phyloP scores from a whole-genome alignment of 805 yeast genomes.

The Candida maesae region DNA sequence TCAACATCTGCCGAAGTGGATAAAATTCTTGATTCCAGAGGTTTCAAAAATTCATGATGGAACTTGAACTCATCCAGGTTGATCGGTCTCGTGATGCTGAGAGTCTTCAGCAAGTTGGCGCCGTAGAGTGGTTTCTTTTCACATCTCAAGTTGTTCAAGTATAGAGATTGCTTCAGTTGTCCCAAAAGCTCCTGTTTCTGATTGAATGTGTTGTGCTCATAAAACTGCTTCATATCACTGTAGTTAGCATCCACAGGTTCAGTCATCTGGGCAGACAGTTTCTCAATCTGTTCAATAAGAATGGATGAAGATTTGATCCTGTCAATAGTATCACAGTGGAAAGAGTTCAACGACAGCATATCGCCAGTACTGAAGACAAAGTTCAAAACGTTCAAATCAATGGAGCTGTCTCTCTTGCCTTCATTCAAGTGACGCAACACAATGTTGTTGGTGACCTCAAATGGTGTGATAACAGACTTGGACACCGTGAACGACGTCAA shows the following conservation, averaged over 20 bases:
- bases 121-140: slow-evolving; percentile 67
- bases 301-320: slow-evolving; percentile 44
- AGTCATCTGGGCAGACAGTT: slow-evolving; percentile 36
- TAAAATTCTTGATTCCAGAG: slow-evolving; percentile 38
- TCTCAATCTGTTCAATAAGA: slow-evolving; percentile 41
- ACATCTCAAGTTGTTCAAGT: slow-evolving; percentile 65
- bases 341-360: slow-evolving; percentile 35
- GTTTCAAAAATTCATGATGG: slow-evolving; percentile 35
- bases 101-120: slow-evolving; percentile 43
- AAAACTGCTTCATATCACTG: slow-evolving; percentile 50
- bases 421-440: slow-evolving; percentile 33
- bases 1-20: slow-evolving; percentile 52
- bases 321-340: slow-evolving; percentile 41
- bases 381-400: slow-evolving; percentile 58
- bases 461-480: slow-evolving; percentile 54
- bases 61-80: slow-evolving; percentile 9
- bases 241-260: slow-evolving; percentile 27
- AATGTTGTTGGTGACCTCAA: slow-evolving; percentile 37
- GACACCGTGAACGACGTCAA: slow-evolving; percentile 83
- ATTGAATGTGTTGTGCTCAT: slow-evolving; percentile 48
- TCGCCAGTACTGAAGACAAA: slow-evolving; percentile 49
- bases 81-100: slow-evolving; percentile 35
- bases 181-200: slow-evolving; percentile 52
- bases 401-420: slow-evolving; percentile 26
- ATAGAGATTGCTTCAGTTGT: slow-evolving; percentile 50